Evolutionary conservation across 257 asterid genomes (phyloP).

Genomic region (Scutellaria barbata): DNA sequence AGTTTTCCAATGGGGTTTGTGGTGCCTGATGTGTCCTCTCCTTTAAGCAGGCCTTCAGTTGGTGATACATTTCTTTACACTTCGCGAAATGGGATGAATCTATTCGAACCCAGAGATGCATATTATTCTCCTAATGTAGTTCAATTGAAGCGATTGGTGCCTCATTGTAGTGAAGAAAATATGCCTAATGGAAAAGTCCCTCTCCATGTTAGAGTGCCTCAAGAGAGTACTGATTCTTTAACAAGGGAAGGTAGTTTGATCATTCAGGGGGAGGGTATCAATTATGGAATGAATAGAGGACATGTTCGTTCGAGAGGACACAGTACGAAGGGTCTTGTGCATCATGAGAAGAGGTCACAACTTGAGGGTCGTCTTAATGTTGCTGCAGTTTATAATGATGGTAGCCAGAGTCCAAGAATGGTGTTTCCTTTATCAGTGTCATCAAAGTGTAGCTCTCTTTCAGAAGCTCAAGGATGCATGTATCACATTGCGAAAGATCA

Average conservation of each 20-base stretch:
- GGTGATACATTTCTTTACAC: slow-evolving; percentile 41
- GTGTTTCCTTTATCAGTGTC: slow-evolving; percentile 43
- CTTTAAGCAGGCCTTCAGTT: slow-evolving; percentile 41
- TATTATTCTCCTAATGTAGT: slow-evolving; percentile 36
- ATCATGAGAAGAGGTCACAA: slow-evolving; percentile 44
- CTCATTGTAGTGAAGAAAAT: slow-evolving; percentile 40
- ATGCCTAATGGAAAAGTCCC: slow-evolving; percentile 44
- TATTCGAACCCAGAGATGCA: slow-evolving; percentile 38
- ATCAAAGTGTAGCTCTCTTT: slow-evolving; percentile 52
- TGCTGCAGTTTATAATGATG: too few species aligned
- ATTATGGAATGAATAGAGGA: slow-evolving; percentile 45
- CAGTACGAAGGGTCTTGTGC: slow-evolving; percentile 19
- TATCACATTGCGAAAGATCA: slow-evolving; percentile 74
- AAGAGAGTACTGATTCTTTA: slow-evolving; percentile 42
- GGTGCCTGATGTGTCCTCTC: slow-evolving; percentile 36
- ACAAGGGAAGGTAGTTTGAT: slow-evolving; percentile 56
- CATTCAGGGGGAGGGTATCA: slow-evolving; percentile 51
- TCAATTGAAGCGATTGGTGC: slow-evolving; percentile 38
- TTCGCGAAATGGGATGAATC: slow-evolving; percentile 45
- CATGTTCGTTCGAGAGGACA: slow-evolving; percentile 40
- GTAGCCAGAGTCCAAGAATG: slow-evolving; percentile 32
- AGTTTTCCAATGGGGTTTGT: slow-evolving; percentile 44
- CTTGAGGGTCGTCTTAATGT: too few species aligned
- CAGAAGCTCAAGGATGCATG: slow-evolving; percentile 57
- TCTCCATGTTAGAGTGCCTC: slow-evolving; percentile 43